Evolutionary conservation across 495 filamentous ascomycete genomes (phyloP).

Genomic region (Cercophora samala): DNA sequence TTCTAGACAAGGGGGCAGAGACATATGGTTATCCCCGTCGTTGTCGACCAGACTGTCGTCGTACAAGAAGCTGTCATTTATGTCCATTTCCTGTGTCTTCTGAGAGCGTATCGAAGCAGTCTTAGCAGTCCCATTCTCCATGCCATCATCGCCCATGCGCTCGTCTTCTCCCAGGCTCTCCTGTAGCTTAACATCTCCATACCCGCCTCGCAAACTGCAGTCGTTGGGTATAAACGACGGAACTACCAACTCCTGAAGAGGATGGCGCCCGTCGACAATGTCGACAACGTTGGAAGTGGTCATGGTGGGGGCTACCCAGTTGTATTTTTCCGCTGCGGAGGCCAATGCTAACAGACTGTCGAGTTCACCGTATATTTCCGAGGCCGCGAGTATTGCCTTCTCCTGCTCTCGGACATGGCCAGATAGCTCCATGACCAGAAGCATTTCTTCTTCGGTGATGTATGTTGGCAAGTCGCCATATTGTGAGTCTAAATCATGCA

Average conservation of each 20-base stretch:
- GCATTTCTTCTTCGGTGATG: constrained; percentile 87
- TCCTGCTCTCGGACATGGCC: constrained; percentile 70
- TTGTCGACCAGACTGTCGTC: neutral
- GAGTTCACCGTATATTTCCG: constrained; percentile 79
- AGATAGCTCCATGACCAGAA: constrained; percentile 77
- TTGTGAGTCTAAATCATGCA: constrained; percentile 77
- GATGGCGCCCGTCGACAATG: constrained; percentile 81
- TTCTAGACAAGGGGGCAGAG: neutral
- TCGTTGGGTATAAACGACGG: constrained; percentile 84
- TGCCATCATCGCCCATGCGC: neutral
- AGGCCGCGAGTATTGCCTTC: constrained; percentile 60
- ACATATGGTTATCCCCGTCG: neutral
- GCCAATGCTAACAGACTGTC: constrained; percentile 85
- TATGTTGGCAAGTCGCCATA: constrained; percentile 81
- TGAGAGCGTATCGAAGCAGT: neutral
- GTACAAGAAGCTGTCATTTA: neutral
- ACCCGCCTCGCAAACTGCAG: constrained; percentile 65
- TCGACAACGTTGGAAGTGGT: constrained; percentile 67
- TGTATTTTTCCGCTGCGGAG: constrained; percentile 71
- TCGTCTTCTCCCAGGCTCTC: neutral
- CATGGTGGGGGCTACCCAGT: constrained; percentile 66
- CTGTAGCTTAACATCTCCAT: neutral
- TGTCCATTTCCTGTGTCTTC: neutral
- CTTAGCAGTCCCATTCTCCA: neutral
- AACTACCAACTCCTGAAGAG: constrained; percentile 85